Evolutionary conservation across 306 rosid species (phyloP), one percentile per base, ranked within the genome.

Genomic region (Quercus gilva): DNA sequence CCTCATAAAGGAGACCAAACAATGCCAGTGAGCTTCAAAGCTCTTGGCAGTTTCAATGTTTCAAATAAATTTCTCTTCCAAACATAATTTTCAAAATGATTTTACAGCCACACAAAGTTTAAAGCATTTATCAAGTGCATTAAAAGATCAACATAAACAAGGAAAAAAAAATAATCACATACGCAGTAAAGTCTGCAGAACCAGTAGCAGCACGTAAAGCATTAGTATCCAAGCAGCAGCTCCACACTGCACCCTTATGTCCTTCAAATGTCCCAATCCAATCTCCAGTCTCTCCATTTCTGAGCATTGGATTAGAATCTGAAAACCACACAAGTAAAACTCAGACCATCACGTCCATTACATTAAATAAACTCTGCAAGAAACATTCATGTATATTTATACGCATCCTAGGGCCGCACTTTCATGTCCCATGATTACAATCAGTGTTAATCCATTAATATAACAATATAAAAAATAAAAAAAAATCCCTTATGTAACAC

Each of bases 201-300:
- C 93, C 99, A 81, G 97, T 89, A 23, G 99, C 99, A 55, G 98
- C 99, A 37, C 93, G 97, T 55, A 96, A 87, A 20, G 99, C 98
- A 79, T 89, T 93, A 51, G 97, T 90, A 82, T 93, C 99, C 93
- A 96, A 81, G 83, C 97, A 90, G 88, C 99, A 96, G 79, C 99
- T 96, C 99, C 99, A 96, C 4, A 96, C 99, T 0, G 99, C 99
- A 80, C 99, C 99, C 84, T 96, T 96, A 81, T 96, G 99, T 37
- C 99, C 99, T 86, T 93, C 96, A 86, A 93, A 96, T 9, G 99
- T 96, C 52, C 99, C 99, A 78, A 96, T 92, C 99, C 99, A 96
- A 79, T 96, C 99, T 63, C 99, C 99, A 43, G 97, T 93, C 84
- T 96, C 98, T 73, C 98, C 99, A 82, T 96, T 93, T 83, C 99